phyloP scores from a whole-genome alignment of 331 rosid genomes.

The Prunus yedoensis region DNA sequence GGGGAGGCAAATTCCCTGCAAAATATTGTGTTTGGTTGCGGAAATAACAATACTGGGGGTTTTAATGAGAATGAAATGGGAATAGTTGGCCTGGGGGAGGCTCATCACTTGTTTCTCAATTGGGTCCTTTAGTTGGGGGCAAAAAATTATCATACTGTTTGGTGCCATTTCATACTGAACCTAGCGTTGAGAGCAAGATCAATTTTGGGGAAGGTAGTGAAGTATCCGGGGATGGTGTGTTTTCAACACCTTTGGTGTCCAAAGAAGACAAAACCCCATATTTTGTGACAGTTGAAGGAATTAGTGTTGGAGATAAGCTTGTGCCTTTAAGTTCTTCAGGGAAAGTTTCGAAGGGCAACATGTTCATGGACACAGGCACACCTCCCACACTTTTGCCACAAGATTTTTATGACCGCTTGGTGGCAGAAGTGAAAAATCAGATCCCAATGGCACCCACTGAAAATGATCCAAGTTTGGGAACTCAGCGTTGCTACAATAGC shows the following conservation, averaged over 20 bases:
- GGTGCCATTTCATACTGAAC: slow-evolving; percentile 39
- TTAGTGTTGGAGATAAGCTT: slow-evolving; percentile 48
- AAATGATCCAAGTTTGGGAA: slow-evolving; percentile 41
- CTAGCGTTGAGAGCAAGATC: slow-evolving; percentile 37
- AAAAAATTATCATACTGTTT: slow-evolving; percentile 18
- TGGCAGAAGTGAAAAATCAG: slow-evolving; percentile 39
- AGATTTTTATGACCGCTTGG: slow-evolving; percentile 41
- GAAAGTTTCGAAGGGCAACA: slow-evolving; percentile 33
- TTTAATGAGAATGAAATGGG: slow-evolving; percentile 9
- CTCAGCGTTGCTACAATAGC: slow-evolving; percentile 49
- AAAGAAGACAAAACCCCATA: slow-evolving; percentile 34
- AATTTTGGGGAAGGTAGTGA: slow-evolving; percentile 55
- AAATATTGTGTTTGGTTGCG: slow-evolving; percentile 7
- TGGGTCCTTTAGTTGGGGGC: slow-evolving; percentile 21
- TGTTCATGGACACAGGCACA: slow-evolving; percentile 57
- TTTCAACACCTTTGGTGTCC: slow-evolving; percentile 43
- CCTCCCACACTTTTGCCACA: slow-evolving; percentile 52
- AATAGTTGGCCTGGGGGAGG: slow-evolving; percentile 9
- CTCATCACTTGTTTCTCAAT: slow-evolving; percentile 16
- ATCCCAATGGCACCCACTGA: slow-evolving; percentile 32
- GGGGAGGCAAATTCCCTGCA: neutral
- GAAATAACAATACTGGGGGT: neutral
- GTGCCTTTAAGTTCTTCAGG: slow-evolving; percentile 36
- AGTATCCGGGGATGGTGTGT: slow-evolving; percentile 51
- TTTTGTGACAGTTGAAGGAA: neutral